Conservation (phyloP, 371 early-diverging fungal species). For the Dichotomocladium elegans region DNA sequence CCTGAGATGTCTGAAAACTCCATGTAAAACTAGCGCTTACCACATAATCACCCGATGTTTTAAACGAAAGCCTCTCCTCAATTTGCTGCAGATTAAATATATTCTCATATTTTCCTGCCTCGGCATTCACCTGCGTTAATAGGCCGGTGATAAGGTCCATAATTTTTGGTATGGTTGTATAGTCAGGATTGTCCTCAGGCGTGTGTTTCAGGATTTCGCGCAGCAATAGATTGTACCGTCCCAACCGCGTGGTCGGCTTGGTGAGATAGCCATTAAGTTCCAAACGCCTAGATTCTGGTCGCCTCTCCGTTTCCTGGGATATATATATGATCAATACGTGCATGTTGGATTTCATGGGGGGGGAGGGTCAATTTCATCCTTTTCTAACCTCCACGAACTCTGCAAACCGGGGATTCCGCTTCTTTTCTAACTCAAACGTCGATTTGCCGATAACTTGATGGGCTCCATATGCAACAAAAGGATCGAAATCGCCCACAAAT, state of each 20-base stretch:
- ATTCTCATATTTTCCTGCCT: conserved; percentile 87
- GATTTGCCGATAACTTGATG: conserved; percentile 83
- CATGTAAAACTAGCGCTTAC: conserved; percentile 18
- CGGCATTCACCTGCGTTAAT: conserved; percentile 74
- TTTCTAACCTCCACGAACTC: conserved; percentile 65
- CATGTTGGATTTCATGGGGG: no score
- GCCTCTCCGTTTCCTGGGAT: conserved; percentile 68
- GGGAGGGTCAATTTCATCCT: no score
- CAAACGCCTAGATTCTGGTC: conserved; percentile 78
- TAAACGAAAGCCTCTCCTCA: conserved; percentile 25
- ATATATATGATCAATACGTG: no score
- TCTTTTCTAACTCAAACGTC: conserved; percentile 74
- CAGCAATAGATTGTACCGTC: conserved; percentile 83
- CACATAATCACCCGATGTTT: conserved; percentile 15
- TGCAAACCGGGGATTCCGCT: conserved; percentile 60
- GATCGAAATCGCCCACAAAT: conserved; percentile 68
- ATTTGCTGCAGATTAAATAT: conserved; percentile 58
- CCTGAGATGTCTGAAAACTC: not conserved
- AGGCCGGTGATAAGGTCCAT: conserved; percentile 66
- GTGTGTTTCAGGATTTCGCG: conserved; percentile 78
- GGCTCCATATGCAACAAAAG: conserved; percentile 86
- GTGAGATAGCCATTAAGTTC: conserved; percentile 79
- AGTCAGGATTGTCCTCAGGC: conserved; percentile 75
- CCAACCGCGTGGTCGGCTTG: conserved; percentile 82
- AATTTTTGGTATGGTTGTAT: conserved; percentile 56